Percentiles rank a stretch among this genome's conserved stretches.
Evolutionary conservation across 768 basidiomycete species (phyloP).

Genomic region (Lepiota brunneoincarnata): DNA sequence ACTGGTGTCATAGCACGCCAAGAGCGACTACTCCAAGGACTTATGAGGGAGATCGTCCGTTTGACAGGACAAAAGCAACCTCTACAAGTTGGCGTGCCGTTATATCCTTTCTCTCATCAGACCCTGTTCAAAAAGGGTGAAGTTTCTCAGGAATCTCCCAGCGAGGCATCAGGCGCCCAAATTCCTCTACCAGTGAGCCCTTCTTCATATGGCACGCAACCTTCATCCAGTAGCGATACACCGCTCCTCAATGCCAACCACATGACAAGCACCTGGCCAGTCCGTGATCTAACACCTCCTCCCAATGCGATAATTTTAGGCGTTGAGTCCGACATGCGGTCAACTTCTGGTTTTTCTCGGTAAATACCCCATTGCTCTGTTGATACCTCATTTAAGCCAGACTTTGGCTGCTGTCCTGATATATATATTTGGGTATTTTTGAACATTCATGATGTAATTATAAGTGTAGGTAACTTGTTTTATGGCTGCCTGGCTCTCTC

Average conservation of each 20-base stretch:
- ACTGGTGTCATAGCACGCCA: constrained; percentile 58
- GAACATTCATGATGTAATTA: constrained; percentile 1
- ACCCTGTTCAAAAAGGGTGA: constrained; percentile 56
- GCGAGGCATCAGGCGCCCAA: constrained; percentile 13
- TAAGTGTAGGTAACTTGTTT: constrained; percentile 3
- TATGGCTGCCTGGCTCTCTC: constrained; percentile 1
- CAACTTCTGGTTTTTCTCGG: constrained; percentile 1
- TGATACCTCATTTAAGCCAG: not conserved
- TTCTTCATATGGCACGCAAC: constrained; percentile 28
- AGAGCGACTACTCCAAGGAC: constrained; percentile 75
- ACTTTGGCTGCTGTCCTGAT: not conserved
- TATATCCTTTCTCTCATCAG: constrained; percentile 78
- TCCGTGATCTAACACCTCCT: not conserved
- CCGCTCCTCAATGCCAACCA: not conserved
- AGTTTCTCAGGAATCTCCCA: constrained; percentile 9
- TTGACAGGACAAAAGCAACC: constrained; percentile 81
- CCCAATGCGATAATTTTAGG: not conserved
- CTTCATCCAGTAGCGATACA: constrained; percentile 18
- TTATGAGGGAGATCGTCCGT: constrained; percentile 83
- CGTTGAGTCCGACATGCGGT: constrained; percentile 9
- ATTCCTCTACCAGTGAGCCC: constrained; percentile 39
- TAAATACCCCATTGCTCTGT: constrained; percentile 1
- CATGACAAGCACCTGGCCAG: not conserved
- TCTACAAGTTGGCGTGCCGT: constrained; percentile 74
- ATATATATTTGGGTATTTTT: not conserved